A percentile compares a stretch with the other conserved stretches of the same genome.
These are phyloP conservation scores for Rhododendron molle DNA, from an alignment of 148 eudicot genomes.

Conservation along the genomic window DNA sequence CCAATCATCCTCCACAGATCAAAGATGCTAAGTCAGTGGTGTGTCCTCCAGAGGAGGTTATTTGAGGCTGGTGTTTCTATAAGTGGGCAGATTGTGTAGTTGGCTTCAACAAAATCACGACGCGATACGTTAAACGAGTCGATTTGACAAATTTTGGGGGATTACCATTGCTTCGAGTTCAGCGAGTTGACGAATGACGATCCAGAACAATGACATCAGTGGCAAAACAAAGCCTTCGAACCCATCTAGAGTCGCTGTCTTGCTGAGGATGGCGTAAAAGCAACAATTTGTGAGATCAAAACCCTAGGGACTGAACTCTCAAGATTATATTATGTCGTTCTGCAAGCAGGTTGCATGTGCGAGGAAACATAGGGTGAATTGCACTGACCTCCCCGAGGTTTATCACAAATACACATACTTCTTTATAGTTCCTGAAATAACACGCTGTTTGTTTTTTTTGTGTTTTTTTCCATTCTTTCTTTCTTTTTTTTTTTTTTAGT, in stretches of 20 bases:
- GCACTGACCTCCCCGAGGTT: not conserved
- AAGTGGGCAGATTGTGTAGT: too few relatives aligned
- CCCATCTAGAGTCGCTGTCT: constrained; percentile 24
- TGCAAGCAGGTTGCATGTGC: not conserved
- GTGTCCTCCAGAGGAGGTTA: too few relatives aligned
- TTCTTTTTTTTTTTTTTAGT: too few relatives aligned
- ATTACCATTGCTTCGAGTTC: constrained; percentile 64
- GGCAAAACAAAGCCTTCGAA: constrained; percentile 16
- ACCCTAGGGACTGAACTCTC: not conserved
- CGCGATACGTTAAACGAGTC: not conserved
- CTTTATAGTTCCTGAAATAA: not conserved
- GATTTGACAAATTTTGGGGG: not conserved
- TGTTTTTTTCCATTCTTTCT: too few relatives aligned
- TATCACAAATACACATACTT: not conserved
- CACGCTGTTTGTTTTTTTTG: not conserved
- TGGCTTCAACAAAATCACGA: not conserved
- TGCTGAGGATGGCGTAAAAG: not conserved
- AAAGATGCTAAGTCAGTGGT: too few relatives aligned
- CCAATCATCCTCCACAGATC: too few relatives aligned
- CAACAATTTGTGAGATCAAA: not conserved
- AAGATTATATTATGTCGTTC: not conserved
- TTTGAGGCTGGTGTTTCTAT: too few relatives aligned
- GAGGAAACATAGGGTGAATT: not conserved
- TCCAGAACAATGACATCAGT: constrained; percentile 63
- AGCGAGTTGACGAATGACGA: constrained; percentile 43